Evolutionary conservation across 139 green algal species (phyloP).

Genomic region (Pseudopediastrum boryanum): DNA sequence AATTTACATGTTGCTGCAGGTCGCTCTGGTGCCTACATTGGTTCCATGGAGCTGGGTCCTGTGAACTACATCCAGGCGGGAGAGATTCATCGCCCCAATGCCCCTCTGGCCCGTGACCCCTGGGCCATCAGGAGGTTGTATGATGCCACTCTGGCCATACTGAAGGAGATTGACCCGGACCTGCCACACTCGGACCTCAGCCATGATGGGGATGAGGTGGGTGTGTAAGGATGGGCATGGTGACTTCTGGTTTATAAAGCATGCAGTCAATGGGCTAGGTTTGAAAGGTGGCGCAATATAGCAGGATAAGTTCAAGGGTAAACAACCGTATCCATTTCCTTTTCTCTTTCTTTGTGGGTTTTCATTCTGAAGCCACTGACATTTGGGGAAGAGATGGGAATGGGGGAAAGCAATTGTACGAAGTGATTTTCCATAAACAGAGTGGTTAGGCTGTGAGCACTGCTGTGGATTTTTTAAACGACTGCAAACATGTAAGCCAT

Average conservation of each 20-base stretch:
- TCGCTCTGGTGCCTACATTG: constrained; percentile 36
- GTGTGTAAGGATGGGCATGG: not conserved
- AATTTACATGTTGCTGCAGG: constrained; percentile 27
- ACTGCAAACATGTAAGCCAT: too few relatives aligned
- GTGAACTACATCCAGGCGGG: constrained; percentile 42
- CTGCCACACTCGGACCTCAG: constrained; percentile 21
- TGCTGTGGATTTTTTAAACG: too few relatives aligned
- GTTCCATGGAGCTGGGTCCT: constrained; percentile 32
- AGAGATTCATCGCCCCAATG: constrained; percentile 34
- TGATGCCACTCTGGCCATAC: constrained; percentile 27
- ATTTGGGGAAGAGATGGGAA: not conserved
- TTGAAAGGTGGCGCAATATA: not conserved
- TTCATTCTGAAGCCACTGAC: not conserved
- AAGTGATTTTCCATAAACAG: too few relatives aligned
- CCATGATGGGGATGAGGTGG: constrained; percentile 18
- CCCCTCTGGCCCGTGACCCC: constrained; percentile 38
- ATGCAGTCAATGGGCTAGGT: not conserved
- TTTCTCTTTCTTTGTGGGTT: not conserved
- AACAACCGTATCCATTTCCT: not conserved
- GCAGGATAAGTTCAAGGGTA: not conserved
- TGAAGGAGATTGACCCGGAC: constrained; percentile 31
- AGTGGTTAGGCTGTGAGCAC: too few relatives aligned
- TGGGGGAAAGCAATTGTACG: too few relatives aligned
- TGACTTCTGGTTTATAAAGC: not conserved
- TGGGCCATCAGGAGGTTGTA: constrained; percentile 29